These are phyloP conservation scores for Epichloe gansuensis DNA, from an alignment of 2,329 filamentous ascomycete genomes.

Conservation along the genomic window DNA sequence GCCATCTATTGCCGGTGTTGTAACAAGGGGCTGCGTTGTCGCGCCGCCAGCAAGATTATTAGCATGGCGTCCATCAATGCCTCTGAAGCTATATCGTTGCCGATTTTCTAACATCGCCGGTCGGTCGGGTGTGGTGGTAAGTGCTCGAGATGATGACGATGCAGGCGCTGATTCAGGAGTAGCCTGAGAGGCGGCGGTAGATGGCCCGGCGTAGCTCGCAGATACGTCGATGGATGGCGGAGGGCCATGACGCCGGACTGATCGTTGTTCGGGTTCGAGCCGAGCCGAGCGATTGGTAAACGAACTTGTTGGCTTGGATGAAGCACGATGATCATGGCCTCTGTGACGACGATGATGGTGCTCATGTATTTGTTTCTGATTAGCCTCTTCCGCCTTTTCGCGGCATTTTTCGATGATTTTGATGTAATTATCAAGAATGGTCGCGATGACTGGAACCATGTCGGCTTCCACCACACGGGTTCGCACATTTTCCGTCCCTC, in stretches of 20 bases:
- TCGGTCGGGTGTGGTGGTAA: constrained; percentile 9
- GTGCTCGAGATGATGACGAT: constrained; percentile 8
- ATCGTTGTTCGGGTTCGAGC: constrained; percentile 45
- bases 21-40: constrained; percentile 48
- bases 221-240: constrained; percentile 55
- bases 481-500: constrained; percentile 85
- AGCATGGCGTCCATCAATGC: constrained; percentile 36
- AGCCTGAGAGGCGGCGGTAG: constrained; percentile 16
- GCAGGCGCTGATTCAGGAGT: constrained; percentile 12
- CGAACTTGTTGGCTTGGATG: constrained; percentile 33
- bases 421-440: constrained; percentile 96
- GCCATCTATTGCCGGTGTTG: constrained; percentile 54
- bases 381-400: constrained; percentile 73
- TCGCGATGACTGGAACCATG: constrained; percentile 97
- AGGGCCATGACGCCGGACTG: constrained; percentile 63
- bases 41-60: constrained; percentile 37
- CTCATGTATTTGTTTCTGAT: constrained; percentile 51
- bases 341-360: constrained; percentile 36
- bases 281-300: constrained; percentile 41
- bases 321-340: constrained; percentile 34
- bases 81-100: constrained; percentile 37
- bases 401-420: constrained; percentile 87
- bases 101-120: constrained; percentile 20
- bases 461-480: constrained; percentile 96
- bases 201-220: constrained; percentile 26